phyloP scores from a whole-genome alignment of 2,329 filamentous ascomycete species.

The Aspergillus luchuensis region DNA sequence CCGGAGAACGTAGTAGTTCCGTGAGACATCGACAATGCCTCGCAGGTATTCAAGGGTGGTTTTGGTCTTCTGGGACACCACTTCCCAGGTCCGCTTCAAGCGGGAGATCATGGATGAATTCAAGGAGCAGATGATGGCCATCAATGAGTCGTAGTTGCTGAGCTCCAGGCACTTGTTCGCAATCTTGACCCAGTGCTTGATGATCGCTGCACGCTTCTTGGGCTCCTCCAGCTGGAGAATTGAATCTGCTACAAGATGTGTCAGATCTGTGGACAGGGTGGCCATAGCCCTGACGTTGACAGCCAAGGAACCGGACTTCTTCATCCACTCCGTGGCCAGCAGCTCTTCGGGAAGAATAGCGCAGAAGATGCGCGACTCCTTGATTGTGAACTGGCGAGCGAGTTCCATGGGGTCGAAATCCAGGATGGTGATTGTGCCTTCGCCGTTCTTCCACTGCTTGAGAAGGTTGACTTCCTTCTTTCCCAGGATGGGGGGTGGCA shows the following conservation, averaged over 20 bases:
- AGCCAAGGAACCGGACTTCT: conserved; percentile 75
- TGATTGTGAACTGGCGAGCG: conserved; percentile 87
- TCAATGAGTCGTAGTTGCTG: conserved; percentile 93
- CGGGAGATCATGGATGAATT: conserved; percentile 90
- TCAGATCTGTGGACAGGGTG: conserved; percentile 84
- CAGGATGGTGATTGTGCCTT: conserved; percentile 70
- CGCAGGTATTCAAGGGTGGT: conserved; percentile 76
- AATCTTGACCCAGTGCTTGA: conserved; percentile 99
- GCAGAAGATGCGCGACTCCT: conserved; percentile 89
- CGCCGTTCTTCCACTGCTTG: conserved; percentile 72
- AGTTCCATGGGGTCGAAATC: conserved; percentile 92
- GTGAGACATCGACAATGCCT: conserved; percentile 81
- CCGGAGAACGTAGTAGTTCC: conserved; percentile 87
- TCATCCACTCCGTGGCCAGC: conserved; percentile 90
- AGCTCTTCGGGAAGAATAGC: conserved; percentile 90
- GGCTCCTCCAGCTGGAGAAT: conserved; percentile 86
- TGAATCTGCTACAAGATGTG: conserved; percentile 89
- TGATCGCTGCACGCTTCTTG: conserved; percentile 84
- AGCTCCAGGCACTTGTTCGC: conserved; percentile 82
- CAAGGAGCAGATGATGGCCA: conserved; percentile 94
- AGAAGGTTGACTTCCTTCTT: conserved; percentile 76
- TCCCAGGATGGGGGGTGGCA: conserved; percentile 69
- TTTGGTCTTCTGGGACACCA: conserved; percentile 80
- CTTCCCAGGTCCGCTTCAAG: conserved; percentile 88
- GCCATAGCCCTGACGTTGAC: conserved; percentile 95